phyloP scores from a whole-genome alignment of 345 rosid genomes.

The Raphanus raphanistrum region DNA sequence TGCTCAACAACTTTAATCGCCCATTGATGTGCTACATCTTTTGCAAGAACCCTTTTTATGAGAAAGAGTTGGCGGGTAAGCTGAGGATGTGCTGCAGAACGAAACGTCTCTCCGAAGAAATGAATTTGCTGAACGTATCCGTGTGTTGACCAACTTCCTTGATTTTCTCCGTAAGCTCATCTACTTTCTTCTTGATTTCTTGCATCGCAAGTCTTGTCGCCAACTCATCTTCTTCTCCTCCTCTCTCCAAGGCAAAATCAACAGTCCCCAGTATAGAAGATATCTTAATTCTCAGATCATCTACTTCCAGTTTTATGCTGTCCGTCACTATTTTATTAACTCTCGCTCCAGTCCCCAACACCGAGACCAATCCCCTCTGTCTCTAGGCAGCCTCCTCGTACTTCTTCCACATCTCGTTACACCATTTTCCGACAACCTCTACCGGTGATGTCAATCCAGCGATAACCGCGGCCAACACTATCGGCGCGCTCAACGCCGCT shows the following conservation, averaged over 20 bases:
- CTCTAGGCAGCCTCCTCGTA: slow-evolving; percentile 55
- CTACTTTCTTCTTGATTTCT: slow-evolving; percentile 63
- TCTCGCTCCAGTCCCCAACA: slow-evolving; percentile 43
- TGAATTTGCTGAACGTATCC: slow-evolving; percentile 54
- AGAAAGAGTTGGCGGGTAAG: slow-evolving; percentile 17
- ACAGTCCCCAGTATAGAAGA: slow-evolving; percentile 43
- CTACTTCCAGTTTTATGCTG: slow-evolving; percentile 45
- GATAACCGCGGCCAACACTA: slow-evolving; percentile 54
- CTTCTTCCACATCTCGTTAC: slow-evolving; percentile 51
- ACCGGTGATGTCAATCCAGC: slow-evolving; percentile 56
- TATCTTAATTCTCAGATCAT: slow-evolving; percentile 43
- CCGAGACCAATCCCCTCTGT: slow-evolving; percentile 43
- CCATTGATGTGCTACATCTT: neutral
- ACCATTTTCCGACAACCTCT: slow-evolving; percentile 67
- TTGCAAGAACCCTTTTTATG: slow-evolving; percentile 23
- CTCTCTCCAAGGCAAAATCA: slow-evolving; percentile 42
- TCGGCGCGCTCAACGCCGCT: slow-evolving; percentile 66
- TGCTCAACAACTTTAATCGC: too few relatives aligned
- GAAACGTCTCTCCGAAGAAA: slow-evolving; percentile 60
- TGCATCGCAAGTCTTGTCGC: slow-evolving; percentile 55
- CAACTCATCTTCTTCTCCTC: slow-evolving; percentile 42
- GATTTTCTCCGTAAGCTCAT: slow-evolving; percentile 45
- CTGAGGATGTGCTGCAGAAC: slow-evolving; percentile 55
- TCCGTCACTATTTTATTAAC: slow-evolving; percentile 56
- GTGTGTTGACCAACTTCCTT: slow-evolving; percentile 56